A percentile compares a stretch with the other conserved stretches of the same genome.
Evolutionary conservation across 768 basidiomycete genomes (phyloP).

Genomic region (Termitomyces sp.): DNA sequence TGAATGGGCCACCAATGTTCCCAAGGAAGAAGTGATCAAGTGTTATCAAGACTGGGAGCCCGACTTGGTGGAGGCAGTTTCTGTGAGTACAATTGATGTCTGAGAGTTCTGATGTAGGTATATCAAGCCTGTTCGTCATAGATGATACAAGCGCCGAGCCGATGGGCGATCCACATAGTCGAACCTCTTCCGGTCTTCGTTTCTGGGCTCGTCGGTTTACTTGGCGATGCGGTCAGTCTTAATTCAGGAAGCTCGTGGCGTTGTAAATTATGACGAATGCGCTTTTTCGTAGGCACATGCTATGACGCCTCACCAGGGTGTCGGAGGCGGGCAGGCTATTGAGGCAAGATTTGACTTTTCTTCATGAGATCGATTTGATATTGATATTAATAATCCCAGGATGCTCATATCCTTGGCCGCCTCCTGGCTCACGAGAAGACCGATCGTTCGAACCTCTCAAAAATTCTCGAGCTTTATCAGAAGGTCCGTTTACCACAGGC

Average conservation of each 20-base stretch:
- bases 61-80: slow-evolving; percentile 3
- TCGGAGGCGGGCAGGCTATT: slow-evolving; percentile 26
- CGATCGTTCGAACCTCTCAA: slow-evolving; percentile 9
- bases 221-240: slow-evolving; percentile 9
- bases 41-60: slow-evolving; percentile 8
- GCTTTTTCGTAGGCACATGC: slow-evolving; percentile 20
- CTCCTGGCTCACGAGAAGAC: slow-evolving; percentile 18
- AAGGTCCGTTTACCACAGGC: slow-evolving; percentile 19
- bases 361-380: too few relatives aligned
- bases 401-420: slow-evolving; percentile 24
- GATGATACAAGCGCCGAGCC: slow-evolving; percentile 26
- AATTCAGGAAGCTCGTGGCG: neutral
- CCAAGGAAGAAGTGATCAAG: neutral
- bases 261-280: neutral
- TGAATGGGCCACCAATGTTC: slow-evolving; percentile 19
- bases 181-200: slow-evolving; percentile 28
- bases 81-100: neutral
- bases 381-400: slow-evolving; percentile 1
- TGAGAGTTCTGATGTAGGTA: neutral
- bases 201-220: slow-evolving; percentile 12
- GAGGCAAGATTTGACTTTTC: slow-evolving; percentile 10
- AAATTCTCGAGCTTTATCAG: slow-evolving; percentile 21
- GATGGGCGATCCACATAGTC: slow-evolving; percentile 41
- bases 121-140: slow-evolving; percentile 3
- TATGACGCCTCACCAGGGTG: slow-evolving; percentile 26